These are phyloP conservation scores for Ophiocytium majus DNA, from an alignment of 352 stramenopile species.

Conservation along the genomic window DNA sequence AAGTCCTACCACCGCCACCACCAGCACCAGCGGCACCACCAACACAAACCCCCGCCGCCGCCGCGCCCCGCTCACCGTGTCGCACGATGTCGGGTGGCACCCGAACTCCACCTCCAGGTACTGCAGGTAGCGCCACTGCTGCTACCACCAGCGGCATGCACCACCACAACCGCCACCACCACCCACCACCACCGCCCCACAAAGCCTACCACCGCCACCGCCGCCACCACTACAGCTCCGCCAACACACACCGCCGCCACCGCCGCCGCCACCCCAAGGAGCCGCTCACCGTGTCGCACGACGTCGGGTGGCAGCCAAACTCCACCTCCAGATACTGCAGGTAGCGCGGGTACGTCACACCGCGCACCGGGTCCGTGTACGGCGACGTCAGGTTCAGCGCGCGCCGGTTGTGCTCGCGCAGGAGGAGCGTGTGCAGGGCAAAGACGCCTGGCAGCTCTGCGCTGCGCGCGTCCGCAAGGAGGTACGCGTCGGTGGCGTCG, in stretches of 20 bases:
- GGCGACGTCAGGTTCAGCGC: constrained; percentile 14
- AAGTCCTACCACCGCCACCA: no score
- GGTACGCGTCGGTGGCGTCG: not conserved
- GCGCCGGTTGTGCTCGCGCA: constrained; percentile 49
- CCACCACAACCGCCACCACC: no score
- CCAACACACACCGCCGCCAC: no score
- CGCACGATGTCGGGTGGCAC: not conserved
- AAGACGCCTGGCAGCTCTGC: constrained; percentile 38
- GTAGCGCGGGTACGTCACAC: not conserved
- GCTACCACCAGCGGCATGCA: no score
- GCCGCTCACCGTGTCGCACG: constrained; percentile 7
- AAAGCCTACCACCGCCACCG: no score
- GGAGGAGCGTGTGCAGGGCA: constrained; percentile 41
- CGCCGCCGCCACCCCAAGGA: no score
- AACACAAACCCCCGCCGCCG: no score
- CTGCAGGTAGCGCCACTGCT: not conserved
- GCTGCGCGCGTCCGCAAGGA: constrained; percentile 40
- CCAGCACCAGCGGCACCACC: no score
- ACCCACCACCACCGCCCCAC: no score
- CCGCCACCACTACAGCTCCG: no score
- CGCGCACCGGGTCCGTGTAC: not conserved
- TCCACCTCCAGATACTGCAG: not conserved
- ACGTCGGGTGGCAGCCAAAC: not conserved
- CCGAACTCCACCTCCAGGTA: not conserved
- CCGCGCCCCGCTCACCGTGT: no score